A percentile compares a stretch with the other conserved stretches of the same genome.
These are phyloP conservation scores for Cadophora gregata DNA, from an alignment of 2,329 filamentous ascomycete genomes.

Conservation along the genomic window DNA sequence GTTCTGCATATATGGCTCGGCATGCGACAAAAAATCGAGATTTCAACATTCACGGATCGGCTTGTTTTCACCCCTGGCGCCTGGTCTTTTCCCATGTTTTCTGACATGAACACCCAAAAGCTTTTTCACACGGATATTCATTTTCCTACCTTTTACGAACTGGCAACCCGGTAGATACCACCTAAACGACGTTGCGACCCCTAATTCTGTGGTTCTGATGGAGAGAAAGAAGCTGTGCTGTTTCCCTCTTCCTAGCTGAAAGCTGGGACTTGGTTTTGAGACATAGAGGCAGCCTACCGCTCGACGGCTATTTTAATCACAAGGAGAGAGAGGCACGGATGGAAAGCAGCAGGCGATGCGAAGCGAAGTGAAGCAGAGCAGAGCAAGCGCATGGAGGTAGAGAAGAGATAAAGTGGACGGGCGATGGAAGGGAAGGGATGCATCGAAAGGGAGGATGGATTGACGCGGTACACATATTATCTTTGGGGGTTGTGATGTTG, in stretches of 20 bases:
- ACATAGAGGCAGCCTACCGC: conserved; percentile 11
- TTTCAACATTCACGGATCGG: conserved; percentile 39
- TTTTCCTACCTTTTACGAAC: conserved; percentile 43
- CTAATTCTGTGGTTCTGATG: conserved; percentile 37
- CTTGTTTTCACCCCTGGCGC: conserved; percentile 41
- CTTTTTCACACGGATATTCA: conserved; percentile 42
- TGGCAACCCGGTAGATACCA: conserved; percentile 45
- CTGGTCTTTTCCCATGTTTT: conserved; percentile 42
- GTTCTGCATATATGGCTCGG: conserved; percentile 42
- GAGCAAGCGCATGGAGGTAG: conserved; percentile 35
- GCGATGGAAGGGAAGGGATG: conserved; percentile 39
- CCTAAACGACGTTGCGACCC: conserved; percentile 42
- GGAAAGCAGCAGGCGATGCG: conserved; percentile 28
- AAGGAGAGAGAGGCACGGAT: conserved; percentile 42
- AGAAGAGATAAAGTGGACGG: conserved; percentile 41
- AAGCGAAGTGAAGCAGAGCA: conserved; percentile 1
- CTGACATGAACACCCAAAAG: conserved; percentile 39
- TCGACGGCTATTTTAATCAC: conserved; percentile 27
- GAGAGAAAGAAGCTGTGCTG: conserved; percentile 29
- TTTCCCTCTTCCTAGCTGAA: conserved; percentile 16
- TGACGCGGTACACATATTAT: conserved; percentile 28
- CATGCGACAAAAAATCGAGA: conserved; percentile 36
- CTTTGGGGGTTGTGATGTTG: conserved; percentile 25
- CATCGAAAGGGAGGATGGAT: conserved; percentile 29
- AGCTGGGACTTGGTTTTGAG: conserved; percentile 21